Conservation (phyloP, 2,329 filamentous ascomycete genomes). For the Penicillium occitanis region DNA sequence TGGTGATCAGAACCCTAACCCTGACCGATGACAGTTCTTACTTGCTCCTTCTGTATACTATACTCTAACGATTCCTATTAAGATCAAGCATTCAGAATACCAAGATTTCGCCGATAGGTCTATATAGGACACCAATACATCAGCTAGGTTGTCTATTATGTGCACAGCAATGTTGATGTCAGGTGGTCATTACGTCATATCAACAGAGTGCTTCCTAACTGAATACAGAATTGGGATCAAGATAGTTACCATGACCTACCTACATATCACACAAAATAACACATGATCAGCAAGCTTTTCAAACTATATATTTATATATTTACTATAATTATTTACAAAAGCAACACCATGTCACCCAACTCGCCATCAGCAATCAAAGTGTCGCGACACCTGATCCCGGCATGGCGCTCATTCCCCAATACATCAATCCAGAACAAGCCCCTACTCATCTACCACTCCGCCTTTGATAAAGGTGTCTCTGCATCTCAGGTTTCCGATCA, state of each 20-base stretch:
- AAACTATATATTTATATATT: neutral
- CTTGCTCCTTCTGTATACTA: neutral
- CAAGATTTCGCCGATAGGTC: neutral
- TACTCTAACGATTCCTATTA: neutral
- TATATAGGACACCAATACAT: neutral
- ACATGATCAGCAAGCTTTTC: neutral
- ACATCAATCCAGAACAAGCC: constrained; percentile 64
- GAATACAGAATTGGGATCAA: neutral
- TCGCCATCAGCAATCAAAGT: constrained; percentile 55
- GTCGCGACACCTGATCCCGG: constrained; percentile 60
- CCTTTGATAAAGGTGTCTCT: constrained; percentile 48
- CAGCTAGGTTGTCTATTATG: neutral
- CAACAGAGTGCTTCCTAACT: neutral
- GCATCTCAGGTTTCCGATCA: constrained; percentile 58
- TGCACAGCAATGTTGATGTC: neutral
- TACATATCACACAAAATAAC: neutral
- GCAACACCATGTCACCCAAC: constrained; percentile 38
- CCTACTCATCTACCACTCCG: constrained; percentile 64
- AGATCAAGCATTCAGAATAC: neutral
- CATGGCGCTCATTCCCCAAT: constrained; percentile 60
- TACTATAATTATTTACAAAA: neutral
- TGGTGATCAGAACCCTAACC: neutral
- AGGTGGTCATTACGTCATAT: constrained; percentile 3
- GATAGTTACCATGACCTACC: neutral
- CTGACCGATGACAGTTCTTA: neutral